Conservation (phyloP, 1,284 basidiomycete species). For the Tetrapyrgos nigripes region DNA sequence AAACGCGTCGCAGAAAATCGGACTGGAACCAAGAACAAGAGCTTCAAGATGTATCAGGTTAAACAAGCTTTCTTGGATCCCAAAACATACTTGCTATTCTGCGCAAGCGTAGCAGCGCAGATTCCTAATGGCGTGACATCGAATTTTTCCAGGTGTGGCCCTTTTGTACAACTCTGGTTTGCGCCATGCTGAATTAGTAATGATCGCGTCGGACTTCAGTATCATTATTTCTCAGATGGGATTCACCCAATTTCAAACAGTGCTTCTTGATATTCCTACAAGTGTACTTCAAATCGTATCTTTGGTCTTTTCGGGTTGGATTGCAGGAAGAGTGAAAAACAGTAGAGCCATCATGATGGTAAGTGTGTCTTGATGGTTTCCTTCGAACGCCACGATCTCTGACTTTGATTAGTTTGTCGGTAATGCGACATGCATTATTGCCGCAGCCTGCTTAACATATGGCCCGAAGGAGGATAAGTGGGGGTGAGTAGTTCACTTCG, state of each 20-base stretch:
- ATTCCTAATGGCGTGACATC: slow-evolving; percentile 30
- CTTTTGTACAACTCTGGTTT: slow-evolving; percentile 8
- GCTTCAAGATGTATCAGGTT: slow-evolving; percentile 35
- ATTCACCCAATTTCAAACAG: slow-evolving; percentile 21
- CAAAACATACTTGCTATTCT: slow-evolving; percentile 36
- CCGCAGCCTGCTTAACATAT: slow-evolving; percentile 35
- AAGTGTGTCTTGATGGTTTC: background rate
- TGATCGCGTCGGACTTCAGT: slow-evolving; percentile 17
- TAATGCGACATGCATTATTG: slow-evolving; percentile 36
- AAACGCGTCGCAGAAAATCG: slow-evolving; percentile 33
- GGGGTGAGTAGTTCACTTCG: slow-evolving; percentile 26
- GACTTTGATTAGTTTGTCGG: slow-evolving; percentile 24
- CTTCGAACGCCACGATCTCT: slow-evolving; percentile 3
- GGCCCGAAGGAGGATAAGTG: slow-evolving; percentile 35
- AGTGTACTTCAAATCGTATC: slow-evolving; percentile 23
- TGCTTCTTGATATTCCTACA: slow-evolving; percentile 20
- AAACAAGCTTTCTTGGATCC: slow-evolving; percentile 32
- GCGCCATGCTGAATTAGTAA: no score
- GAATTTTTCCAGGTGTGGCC: slow-evolving; percentile 19
- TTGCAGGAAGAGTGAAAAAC: slow-evolving; percentile 23
- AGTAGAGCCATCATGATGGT: slow-evolving; percentile 24
- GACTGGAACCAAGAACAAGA: slow-evolving; percentile 34
- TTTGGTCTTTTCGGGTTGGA: slow-evolving; percentile 19
- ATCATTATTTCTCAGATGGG: slow-evolving; percentile 30
- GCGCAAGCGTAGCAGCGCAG: slow-evolving; percentile 35